Evolutionary conservation across 2,329 filamentous ascomycete species (phyloP).

Genomic region (Fusarium circinatum): DNA sequence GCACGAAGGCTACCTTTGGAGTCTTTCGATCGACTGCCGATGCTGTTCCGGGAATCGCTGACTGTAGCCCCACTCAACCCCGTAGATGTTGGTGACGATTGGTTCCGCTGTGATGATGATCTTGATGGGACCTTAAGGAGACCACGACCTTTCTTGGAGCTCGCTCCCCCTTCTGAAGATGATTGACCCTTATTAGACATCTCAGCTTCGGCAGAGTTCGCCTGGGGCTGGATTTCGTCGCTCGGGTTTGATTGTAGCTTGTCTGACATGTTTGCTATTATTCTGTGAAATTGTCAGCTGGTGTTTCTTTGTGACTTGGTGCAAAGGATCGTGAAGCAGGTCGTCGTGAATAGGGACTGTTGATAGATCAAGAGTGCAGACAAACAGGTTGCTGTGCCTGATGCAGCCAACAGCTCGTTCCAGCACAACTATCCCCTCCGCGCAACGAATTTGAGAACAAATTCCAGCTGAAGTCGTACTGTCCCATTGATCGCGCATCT

Average conservation of each 20-base stretch:
- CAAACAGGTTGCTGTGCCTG: background rate
- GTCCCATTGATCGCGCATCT: constrained; percentile 15
- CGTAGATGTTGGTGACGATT: constrained; percentile 68
- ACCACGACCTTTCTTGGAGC: constrained; percentile 61
- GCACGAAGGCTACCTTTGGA: constrained; percentile 72
- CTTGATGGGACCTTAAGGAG: constrained; percentile 69
- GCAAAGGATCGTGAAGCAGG: constrained; percentile 11
- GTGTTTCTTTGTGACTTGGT: constrained; percentile 4
- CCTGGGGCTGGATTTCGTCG: constrained; percentile 50
- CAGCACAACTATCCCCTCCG: background rate
- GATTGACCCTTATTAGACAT: constrained; percentile 56
- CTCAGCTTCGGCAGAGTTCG: constrained; percentile 48
- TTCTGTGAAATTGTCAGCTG: constrained; percentile 37
- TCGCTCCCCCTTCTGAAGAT: constrained; percentile 54
- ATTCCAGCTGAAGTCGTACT: background rate
- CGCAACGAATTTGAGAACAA: background rate
- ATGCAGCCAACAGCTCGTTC: background rate
- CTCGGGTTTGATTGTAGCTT: constrained; percentile 41
- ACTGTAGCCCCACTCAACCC: constrained; percentile 69
- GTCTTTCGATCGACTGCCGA: constrained; percentile 72
- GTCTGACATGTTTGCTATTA: constrained; percentile 49
- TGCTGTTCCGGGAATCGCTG: constrained; percentile 69
- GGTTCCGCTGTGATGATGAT: constrained; percentile 69
- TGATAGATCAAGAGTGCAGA: background rate
- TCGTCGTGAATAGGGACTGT: background rate